A percentile compares a stretch with the other conserved stretches of the same genome.
phyloP scores from a whole-genome alignment of 345 rosid species.

The Rubroshorea leprosula region DNA sequence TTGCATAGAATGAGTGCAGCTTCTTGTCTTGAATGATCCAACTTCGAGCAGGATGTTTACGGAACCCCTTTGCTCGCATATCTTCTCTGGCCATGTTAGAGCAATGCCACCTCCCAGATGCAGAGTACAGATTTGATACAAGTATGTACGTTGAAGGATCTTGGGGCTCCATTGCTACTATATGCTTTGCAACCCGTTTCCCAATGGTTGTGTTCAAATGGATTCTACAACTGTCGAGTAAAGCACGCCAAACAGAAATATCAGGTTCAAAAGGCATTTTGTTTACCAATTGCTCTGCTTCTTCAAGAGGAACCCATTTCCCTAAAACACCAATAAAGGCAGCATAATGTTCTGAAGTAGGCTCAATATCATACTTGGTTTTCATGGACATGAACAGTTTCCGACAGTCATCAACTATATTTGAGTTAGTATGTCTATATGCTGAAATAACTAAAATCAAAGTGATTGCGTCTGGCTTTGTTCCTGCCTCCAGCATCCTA shows the following conservation, averaged over 20 bases:
- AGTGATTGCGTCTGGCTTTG: slow-evolving; percentile 52
- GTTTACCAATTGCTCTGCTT: slow-evolving; percentile 55
- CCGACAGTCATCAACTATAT: slow-evolving; percentile 48
- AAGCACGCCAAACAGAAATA: slow-evolving; percentile 56
- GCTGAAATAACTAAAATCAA: slow-evolving; percentile 43
- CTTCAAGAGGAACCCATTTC: slow-evolving; percentile 69
- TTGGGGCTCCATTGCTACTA: slow-evolving; percentile 47
- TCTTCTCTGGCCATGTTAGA: slow-evolving; percentile 60
- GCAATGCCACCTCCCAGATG: slow-evolving; percentile 80
- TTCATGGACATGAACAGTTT: slow-evolving; percentile 51
- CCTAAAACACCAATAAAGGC: slow-evolving; percentile 61
- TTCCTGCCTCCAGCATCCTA: slow-evolving; percentile 32
- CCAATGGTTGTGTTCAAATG: slow-evolving; percentile 50
- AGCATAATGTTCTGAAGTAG: slow-evolving; percentile 62
- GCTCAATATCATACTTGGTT: slow-evolving; percentile 38
- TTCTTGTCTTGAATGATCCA: slow-evolving; percentile 66
- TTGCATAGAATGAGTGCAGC: slow-evolving; percentile 53
- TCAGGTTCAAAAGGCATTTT: slow-evolving; percentile 51
- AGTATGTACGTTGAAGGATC: slow-evolving; percentile 69
- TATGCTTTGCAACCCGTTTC: slow-evolving; percentile 46
- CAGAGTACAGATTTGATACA: slow-evolving; percentile 74
- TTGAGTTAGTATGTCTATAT: slow-evolving; percentile 41
- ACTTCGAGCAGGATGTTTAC: slow-evolving; percentile 70
- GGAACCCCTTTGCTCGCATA: slow-evolving; percentile 54
- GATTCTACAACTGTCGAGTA: slow-evolving; percentile 72